phyloP scores from a whole-genome alignment of 176 grass and related monocot species.

The Oryza longistaminata region DNA sequence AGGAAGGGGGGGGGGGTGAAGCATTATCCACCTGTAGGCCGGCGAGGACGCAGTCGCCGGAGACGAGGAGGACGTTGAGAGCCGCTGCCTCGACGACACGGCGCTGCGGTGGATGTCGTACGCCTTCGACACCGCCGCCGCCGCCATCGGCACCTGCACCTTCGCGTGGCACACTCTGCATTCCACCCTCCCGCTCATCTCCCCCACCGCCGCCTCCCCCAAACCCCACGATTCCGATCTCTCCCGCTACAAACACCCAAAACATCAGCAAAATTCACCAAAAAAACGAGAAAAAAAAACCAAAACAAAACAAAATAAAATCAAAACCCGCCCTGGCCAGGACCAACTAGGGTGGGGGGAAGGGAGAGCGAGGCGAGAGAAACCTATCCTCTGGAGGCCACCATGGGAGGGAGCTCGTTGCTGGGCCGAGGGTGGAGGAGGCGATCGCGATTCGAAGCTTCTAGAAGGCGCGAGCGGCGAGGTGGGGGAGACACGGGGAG shows the following conservation, averaged over 20 bases:
- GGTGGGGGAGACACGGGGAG: constrained; percentile 20
- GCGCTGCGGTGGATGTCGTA: constrained; percentile 66
- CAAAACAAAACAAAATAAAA: background rate
- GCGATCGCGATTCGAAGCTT: constrained; percentile 55
- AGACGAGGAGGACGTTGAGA: constrained; percentile 78
- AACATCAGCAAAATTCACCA: background rate
- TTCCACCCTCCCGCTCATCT: constrained; percentile 67
- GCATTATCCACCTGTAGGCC: constrained; percentile 72
- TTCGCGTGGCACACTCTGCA: constrained; percentile 83
- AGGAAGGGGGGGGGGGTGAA: background rate
- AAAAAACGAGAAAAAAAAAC: background rate
- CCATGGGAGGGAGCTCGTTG: constrained; percentile 38
- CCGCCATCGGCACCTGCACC: constrained; percentile 39
- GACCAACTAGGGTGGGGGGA: background rate
- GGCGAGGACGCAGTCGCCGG: constrained; percentile 79
- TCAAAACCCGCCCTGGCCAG: background rate
- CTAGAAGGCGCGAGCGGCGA: constrained; percentile 35
- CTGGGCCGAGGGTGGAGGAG: background rate
- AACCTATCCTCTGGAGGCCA: constrained; percentile 27
- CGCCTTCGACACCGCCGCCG: constrained; percentile 67
- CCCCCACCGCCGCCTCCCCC: background rate
- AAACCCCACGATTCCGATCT: constrained; percentile 11
- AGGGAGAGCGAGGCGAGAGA: background rate
- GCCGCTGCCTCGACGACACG: constrained; percentile 71
- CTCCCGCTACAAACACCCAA: constrained; percentile 16